Base-by-base conservation (phyloP, 176 grass and related monocot genomes). In the Eragrostis curvula region DNA sequence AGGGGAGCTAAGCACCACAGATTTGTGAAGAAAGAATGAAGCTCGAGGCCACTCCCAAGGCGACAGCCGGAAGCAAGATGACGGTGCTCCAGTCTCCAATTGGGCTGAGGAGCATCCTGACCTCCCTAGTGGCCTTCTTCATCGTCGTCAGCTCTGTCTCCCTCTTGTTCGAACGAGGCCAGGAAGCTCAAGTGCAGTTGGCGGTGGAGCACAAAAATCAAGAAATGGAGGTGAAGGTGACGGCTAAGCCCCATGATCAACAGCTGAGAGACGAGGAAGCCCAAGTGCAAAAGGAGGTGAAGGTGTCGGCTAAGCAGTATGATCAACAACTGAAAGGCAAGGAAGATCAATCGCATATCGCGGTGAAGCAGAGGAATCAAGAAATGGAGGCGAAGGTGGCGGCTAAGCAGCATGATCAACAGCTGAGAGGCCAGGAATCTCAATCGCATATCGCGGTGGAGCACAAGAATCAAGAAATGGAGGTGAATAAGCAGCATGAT, bases 111-210 rank as follows among this genome's bases (percentile, higher is more conserved):
- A 82, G 64, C 72, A 75, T 83, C 61, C 18, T 88, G 0, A 85
- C 20, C 87, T 88, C 73, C 68, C 68, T 92, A 57, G 67, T 92
- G n/a, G 93, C 68, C 56, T 89, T 95, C 89, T 95, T 87, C 87
- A 67, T 95, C 74, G 0, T 92, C 42, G 53, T 62, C 57, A 88
- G 82, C 87, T 73, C 87, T 27, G 41, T 85, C 55, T 79, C 85
- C 48, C 17, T 95, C 63, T 18, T 95, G 3, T 9, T 86, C 3
- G 88, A 92, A 69, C 62, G 70, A 53, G 84, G 77, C 44, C 80
- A 87, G 23, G 68, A 93, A 60, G 24, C 67, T 14, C 83, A 77
- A 12, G 53, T 45, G 42, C 80, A 84, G 24, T 75, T 81, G 15
- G 25, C 15, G 11, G 59, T 66, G 3, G 25, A 81, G 42, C 81